Percentiles rank a stretch among this genome's conserved stretches.
phyloP scores from a whole-genome alignment of 1,139 yeast genomes.

The Scheffersomyces segobiensis region DNA sequence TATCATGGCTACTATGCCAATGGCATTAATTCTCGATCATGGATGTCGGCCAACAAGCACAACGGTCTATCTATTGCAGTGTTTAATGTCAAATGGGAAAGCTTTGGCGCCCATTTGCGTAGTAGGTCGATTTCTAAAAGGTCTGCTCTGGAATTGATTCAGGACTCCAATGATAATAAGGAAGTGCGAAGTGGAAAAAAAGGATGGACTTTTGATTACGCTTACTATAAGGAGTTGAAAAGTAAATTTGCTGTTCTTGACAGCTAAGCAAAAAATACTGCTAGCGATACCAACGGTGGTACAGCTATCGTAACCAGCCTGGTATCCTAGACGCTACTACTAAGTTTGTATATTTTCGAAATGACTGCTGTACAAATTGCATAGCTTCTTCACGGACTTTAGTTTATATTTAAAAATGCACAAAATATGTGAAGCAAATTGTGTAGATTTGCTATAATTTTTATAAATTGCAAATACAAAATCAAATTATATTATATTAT shows the following conservation, averaged over 20 bases:
- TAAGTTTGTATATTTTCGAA: background rate
- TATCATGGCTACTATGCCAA: conserved; percentile 67
- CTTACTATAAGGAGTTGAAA: background rate
- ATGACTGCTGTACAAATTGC: background rate
- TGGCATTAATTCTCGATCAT: conserved; percentile 72
- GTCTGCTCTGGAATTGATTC: background rate
- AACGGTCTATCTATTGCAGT: conserved; percentile 70
- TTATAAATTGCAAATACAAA: background rate
- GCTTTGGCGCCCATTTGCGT: background rate
- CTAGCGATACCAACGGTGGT: background rate
- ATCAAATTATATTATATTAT: background rate
- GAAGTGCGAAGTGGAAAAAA: background rate
- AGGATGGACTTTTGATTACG: background rate
- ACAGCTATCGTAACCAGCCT: background rate
- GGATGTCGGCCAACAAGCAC: conserved; percentile 56
- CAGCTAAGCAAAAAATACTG: background rate
- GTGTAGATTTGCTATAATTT: no score
- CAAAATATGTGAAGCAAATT: background rate
- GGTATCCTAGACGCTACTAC: background rate
- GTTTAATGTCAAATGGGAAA: conserved; percentile 16
- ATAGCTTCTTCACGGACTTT: background rate
- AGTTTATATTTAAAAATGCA: background rate
- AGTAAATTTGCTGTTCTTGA: background rate
- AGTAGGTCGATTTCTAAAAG: background rate
- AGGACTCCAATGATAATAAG: background rate